A percentile compares a stretch with the other conserved stretches of the same genome.
Conservation (phyloP, 108 stramenopile species). For the Cyclostephanos invisitatus region DNA sequence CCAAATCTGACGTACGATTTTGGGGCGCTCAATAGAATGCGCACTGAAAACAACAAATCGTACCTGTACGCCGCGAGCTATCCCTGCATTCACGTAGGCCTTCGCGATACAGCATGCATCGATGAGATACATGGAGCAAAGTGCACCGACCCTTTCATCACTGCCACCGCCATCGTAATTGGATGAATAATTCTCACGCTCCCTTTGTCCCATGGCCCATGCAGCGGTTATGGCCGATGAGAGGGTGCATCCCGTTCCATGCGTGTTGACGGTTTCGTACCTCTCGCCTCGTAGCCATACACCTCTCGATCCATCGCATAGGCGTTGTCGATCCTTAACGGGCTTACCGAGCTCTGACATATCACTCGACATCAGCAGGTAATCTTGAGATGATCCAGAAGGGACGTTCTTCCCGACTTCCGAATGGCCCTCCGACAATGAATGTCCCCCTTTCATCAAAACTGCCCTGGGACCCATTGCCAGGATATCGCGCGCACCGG, state of each 20-base stretch:
- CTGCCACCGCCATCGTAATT: constrained; percentile 19
- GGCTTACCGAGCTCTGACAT: constrained; percentile 46
- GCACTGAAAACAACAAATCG: neutral
- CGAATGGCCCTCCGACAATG: constrained; percentile 40
- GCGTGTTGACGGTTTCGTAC: constrained; percentile 78
- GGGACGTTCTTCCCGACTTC: constrained; percentile 37
- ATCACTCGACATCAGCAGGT: constrained; percentile 51
- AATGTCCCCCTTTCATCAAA: constrained; percentile 94
- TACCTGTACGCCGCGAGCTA: constrained; percentile 61
- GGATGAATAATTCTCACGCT: constrained; percentile 14
- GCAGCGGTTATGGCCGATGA: constrained; percentile 88
- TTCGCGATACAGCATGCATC: constrained; percentile 87
- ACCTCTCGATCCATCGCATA: constrained; percentile 75
- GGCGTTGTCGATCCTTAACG: constrained; percentile 42
- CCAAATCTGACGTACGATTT: no score
- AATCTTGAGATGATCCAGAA: constrained; percentile 73
- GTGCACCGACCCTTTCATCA: constrained; percentile 58
- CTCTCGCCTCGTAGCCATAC: constrained; percentile 75
- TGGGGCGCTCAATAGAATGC: neutral
- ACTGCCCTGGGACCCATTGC: constrained; percentile 69
- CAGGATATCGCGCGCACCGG: constrained; percentile 75
- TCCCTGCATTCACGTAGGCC: constrained; percentile 85
- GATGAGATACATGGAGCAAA: constrained; percentile 51
- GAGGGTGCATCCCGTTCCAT: constrained; percentile 92
- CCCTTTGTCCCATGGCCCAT: constrained; percentile 71